Evolutionary conservation across 805 yeast species (phyloP), one percentile per base, ranked within the genome.

Genomic region (Candida alai): DNA sequence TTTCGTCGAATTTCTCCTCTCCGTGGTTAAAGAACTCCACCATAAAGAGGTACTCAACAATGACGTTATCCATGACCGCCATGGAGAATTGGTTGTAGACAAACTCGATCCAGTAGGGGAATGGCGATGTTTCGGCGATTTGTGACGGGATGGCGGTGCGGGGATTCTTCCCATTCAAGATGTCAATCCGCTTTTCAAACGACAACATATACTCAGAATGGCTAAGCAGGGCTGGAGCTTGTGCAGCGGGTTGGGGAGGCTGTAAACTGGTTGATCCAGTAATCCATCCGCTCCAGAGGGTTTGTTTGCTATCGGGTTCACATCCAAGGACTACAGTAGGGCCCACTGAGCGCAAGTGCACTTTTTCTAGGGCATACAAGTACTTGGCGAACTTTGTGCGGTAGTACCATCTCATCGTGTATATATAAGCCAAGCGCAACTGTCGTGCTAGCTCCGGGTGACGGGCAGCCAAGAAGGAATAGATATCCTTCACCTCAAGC

Each of bases 361-460:
- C 56, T 44, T 76, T 77, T 40, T 84, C 84, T 32, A 89, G 58
- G 1, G 94, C 78, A 41, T 80, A 75, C 24, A 80, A 57, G 58
- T 88, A 89, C 42, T 88, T 76, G 12, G 80, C 78, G 51, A 89
- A 90, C 45, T 84, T 75, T 37, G 82, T 73, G 38, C 73, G 68
- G 55, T 93, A 93, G 61, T 90, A 93, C 98, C 98, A 93, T 48
- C 75, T 68, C 85, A 93, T 89, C 2, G 97, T 90, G 49, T 78
- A 79, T 13, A 80, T 62, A 54, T 93, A 93, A 0, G 97, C 97
- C 47, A 74, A 73, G 35, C 78, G 71, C 24, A 93, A 68, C 49
- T 86, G 93, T 11, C 62, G 53, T 0, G 95, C 90, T 35, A 93
- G 60, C 5, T 76, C 68, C 6, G 73, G 68, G 37, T 83, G 74